Conservation (phyloP, 805 yeast genomes). For the Spathaspora passalidarum region DNA sequence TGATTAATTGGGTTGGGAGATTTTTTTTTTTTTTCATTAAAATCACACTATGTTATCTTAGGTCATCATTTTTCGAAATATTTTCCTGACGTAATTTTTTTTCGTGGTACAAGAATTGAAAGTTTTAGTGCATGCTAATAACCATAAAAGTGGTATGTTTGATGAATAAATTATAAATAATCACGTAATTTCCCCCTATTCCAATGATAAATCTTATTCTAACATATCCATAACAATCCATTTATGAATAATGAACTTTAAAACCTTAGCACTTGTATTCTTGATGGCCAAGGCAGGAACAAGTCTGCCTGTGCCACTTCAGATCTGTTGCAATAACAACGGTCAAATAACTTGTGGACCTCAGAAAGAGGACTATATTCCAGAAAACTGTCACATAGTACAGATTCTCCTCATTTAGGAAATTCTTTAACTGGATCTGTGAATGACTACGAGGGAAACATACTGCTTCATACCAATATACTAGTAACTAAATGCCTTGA, state of each 20-base stretch:
- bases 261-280: neutral
- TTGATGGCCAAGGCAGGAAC: neutral
- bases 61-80: neutral
- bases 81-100: neutral
- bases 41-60: neutral
- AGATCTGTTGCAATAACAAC: neutral
- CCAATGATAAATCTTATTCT: neutral
- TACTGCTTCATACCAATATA: no score
- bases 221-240: neutral
- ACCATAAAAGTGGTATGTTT: neutral
- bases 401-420: neutral
- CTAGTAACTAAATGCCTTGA: no score
- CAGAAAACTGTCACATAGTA: neutral
- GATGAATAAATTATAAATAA: neutral
- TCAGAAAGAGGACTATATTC: neutral
- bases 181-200: neutral
- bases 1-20: no score
- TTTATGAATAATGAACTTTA: neutral
- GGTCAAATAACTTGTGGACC: neutral
- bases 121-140: no score
- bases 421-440: no score
- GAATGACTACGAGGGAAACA: no score
- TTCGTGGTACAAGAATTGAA: no score
- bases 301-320: neutral
- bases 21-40: no score